Evolutionary conservation across 225 moss, liverwort and hornwort species (phyloP).

Genomic region (Ulota crispa): DNA sequence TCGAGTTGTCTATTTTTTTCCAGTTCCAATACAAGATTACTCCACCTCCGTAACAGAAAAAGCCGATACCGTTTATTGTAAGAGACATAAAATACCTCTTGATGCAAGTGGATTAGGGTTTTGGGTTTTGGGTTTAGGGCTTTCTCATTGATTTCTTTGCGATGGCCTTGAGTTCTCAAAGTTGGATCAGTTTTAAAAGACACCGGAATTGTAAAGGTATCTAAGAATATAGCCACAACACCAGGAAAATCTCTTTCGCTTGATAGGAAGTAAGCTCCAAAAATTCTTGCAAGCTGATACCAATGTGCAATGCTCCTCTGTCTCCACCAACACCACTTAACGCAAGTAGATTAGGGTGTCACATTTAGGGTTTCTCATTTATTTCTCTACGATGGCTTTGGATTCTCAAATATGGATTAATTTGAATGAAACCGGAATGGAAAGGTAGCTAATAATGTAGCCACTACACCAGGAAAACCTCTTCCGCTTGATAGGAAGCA

Average conservation of each 20-base stretch:
- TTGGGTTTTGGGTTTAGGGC: neutral
- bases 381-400: neutral
- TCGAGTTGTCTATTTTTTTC: neutral
- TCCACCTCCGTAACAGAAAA: neutral
- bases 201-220: neutral
- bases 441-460: neutral
- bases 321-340: neutral
- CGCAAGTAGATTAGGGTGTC: no score
- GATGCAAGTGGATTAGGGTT: neutral
- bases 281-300: neutral
- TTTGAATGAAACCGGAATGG: neutral
- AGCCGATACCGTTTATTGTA: neutral
- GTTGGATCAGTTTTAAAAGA: neutral
- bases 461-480: neutral
- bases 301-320: neutral
- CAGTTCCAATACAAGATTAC: neutral
- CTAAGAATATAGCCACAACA: neutral
- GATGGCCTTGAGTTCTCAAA: neutral
- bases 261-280: neutral
- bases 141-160: neutral
- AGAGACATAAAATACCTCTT: neutral
- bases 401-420: neutral
- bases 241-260: neutral
- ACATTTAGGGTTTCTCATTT: no score
- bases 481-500: neutral